A percentile compares a stretch with the other conserved stretches of the same genome.
Conservation (phyloP, 108 stramenopile genomes). For the Nitzschia sp. region DNA sequence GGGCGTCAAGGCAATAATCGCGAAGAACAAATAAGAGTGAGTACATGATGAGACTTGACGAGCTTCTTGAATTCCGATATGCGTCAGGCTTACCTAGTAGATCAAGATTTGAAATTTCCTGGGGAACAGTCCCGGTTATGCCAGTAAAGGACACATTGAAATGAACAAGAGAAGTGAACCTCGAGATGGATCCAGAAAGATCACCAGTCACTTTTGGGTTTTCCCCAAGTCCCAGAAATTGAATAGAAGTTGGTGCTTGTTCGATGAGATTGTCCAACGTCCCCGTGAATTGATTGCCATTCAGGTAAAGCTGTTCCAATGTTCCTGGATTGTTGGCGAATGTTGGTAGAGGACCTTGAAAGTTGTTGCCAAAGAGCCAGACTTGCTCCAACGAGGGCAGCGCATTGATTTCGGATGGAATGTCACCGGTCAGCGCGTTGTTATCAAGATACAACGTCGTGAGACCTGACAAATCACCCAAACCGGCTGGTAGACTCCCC, state of each 20-base stretch:
- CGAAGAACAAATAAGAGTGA: background rate
- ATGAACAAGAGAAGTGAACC: background rate
- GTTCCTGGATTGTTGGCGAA: background rate
- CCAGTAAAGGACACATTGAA: background rate
- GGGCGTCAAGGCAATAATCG: background rate
- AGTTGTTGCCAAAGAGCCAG: background rate
- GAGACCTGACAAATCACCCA: constrained; percentile 29
- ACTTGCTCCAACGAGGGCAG: background rate
- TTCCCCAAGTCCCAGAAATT: background rate
- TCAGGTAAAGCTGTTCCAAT: background rate
- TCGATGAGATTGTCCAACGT: background rate
- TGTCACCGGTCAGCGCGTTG: constrained; percentile 37
- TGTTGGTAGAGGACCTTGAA: background rate
- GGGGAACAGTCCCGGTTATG: background rate
- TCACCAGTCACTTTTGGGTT: background rate
- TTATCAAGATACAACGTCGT: constrained; percentile 32
- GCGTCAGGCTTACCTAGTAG: no score
- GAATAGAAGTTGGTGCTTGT: background rate
- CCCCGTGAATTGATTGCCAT: constrained; percentile 1
- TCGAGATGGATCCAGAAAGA: background rate
- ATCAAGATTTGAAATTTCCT: background rate
- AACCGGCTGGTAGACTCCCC: constrained; percentile 48
- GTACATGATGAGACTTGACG: no score
- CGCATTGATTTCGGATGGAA: constrained; percentile 30
- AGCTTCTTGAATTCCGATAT: no score